Evolutionary conservation across 2,329 filamentous ascomycete species (phyloP).

Genomic region (Fonsecaea erecta): DNA sequence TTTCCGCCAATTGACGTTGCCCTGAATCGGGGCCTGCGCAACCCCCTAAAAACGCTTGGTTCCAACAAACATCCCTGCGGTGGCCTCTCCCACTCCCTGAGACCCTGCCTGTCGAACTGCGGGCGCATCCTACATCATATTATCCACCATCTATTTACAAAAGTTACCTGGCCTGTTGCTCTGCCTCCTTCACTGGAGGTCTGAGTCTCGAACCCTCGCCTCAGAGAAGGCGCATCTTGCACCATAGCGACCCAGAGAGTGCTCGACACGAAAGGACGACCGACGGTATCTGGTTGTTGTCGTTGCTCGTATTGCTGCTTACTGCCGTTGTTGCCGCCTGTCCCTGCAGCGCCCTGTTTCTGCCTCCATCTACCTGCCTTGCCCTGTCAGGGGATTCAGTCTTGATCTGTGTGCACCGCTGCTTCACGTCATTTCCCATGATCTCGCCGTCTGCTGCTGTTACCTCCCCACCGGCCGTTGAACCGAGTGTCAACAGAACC

Average conservation of each 20-base stretch:
- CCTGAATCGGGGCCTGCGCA: not conserved
- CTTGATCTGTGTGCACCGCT: not conserved
- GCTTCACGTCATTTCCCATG: conserved; percentile 31
- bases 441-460: conserved; percentile 35
- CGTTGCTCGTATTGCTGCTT: conserved; percentile 6
- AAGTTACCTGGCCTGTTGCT: not conserved
- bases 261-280: not conserved
- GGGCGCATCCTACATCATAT: conserved; percentile 2
- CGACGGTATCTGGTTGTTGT: not conserved
- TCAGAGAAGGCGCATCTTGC: not conserved
- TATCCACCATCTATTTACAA: not conserved
- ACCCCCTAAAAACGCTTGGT: not conserved
- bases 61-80: not conserved
- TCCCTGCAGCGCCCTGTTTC: conserved; percentile 6
- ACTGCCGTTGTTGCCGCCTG: conserved; percentile 8
- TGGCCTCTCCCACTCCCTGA: not conserved
- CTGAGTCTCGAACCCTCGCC: not conserved
- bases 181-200: not conserved
- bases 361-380: not conserved
- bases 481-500: conserved; percentile 29
- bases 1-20: not conserved
- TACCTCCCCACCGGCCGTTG: conserved; percentile 31
- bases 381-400: not conserved
- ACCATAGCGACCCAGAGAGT: not conserved
- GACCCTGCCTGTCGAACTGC: not conserved